These are phyloP conservation scores for Crithidia bombi DNA, from an alignment of 208 protist species.

Conservation along the genomic window DNA sequence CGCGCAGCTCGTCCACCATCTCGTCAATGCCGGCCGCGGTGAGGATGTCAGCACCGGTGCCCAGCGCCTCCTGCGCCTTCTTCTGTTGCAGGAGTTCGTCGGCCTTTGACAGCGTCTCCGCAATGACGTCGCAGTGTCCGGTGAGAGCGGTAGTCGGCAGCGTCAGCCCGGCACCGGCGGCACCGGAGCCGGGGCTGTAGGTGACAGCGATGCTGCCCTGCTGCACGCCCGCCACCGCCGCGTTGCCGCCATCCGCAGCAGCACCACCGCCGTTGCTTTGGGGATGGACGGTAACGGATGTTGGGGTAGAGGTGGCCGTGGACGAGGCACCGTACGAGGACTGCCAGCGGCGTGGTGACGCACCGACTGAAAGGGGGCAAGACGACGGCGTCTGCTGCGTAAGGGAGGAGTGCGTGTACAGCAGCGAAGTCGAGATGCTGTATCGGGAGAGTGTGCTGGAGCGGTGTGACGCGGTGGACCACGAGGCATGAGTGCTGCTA, in stretches of 20 bases:
- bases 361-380: not conserved
- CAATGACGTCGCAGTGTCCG: constrained; percentile 76
- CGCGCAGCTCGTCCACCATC: constrained; percentile 79
- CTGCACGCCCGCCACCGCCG: not conserved
- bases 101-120: constrained; percentile 83
- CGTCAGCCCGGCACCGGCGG: constrained; percentile 47
- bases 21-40: constrained; percentile 84
- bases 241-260: not conserved
- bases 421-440: too few relatives aligned
- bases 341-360: constrained; percentile 21
- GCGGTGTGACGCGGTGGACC: not conserved
- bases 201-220: constrained; percentile 48
- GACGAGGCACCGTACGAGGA: not conserved
- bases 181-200: constrained; percentile 76
- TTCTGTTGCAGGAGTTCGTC: constrained; percentile 83
- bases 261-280: not conserved
- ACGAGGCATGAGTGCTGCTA: not conserved
- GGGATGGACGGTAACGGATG: too few relatives aligned
- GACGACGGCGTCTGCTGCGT: too few relatives aligned
- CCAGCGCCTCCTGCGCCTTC: constrained; percentile 74
- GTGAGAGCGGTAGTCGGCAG: constrained; percentile 76
- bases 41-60: constrained; percentile 71
- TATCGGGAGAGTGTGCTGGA: too few relatives aligned
- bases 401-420: too few relatives aligned
- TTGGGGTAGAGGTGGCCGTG: not conserved